Evolutionary conservation across 2,329 filamentous ascomycete genomes (phyloP).

Genomic region (Paecilomyces formosus): DNA sequence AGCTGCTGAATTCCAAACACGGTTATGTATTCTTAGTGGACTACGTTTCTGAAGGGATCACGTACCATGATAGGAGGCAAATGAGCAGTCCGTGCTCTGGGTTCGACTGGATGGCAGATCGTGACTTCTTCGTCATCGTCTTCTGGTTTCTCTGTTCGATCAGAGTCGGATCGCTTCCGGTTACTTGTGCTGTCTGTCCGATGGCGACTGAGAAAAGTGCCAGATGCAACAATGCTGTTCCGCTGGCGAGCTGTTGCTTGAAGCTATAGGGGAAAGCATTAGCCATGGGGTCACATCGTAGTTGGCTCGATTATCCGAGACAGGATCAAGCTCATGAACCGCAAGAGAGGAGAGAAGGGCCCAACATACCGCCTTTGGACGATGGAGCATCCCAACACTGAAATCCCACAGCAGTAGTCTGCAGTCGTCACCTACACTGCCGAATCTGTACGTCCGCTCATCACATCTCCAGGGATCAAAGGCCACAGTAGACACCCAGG

Average conservation of each 20-base stretch:
- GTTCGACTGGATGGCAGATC: conserved; percentile 73
- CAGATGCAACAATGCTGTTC: conserved; percentile 24
- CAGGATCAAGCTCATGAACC: conserved; percentile 3
- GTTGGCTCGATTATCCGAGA: neutral
- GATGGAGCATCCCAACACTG: conserved; percentile 89
- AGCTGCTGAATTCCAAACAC: neutral
- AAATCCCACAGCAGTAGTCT: conserved; percentile 94
- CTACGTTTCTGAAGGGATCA: conserved; percentile 9
- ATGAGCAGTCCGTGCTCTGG: conserved; percentile 74
- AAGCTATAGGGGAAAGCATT: conserved; percentile 13
- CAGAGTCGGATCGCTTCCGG: conserved; percentile 65
- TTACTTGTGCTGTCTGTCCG: conserved; percentile 56
- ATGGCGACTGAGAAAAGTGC: conserved; percentile 42
- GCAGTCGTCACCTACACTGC: conserved; percentile 91
- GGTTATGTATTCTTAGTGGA: neutral
- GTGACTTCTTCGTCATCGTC: conserved; percentile 49
- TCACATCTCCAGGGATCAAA: conserved; percentile 98
- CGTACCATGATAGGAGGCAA: conserved; percentile 82
- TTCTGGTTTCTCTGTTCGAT: conserved; percentile 43
- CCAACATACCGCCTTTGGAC: conserved; percentile 69
- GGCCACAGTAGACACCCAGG: conserved; percentile 86
- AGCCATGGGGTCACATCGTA: neutral
- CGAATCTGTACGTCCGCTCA: conserved; percentile 89
- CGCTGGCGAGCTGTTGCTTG: conserved; percentile 31
- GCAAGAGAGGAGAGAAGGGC: conserved; percentile 8